Conservation (phyloP, 2,329 filamentous ascomycete genomes). For the Pseudocercospora fuligena region DNA sequence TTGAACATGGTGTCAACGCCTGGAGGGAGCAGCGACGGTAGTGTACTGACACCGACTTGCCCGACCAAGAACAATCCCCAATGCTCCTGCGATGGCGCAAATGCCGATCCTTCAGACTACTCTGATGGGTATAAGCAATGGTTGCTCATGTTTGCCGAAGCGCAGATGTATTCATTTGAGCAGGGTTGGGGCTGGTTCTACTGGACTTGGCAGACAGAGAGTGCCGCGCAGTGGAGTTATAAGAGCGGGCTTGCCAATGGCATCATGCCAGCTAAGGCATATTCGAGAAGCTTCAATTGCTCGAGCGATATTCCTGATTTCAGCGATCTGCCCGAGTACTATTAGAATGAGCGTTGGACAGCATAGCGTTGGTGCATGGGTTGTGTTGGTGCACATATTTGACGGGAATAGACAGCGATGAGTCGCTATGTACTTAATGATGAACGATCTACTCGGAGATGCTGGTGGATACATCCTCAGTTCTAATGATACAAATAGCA, state of each 20-base stretch:
- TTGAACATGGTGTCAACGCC: slow-evolving; percentile 60
- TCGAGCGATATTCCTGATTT: slow-evolving; percentile 46
- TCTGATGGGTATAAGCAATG: slow-evolving; percentile 79
- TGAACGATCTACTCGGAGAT: neutral
- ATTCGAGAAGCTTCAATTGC: slow-evolving; percentile 51
- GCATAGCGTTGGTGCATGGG: neutral
- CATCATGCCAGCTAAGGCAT: slow-evolving; percentile 68
- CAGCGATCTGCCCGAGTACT: slow-evolving; percentile 52
- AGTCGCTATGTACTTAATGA: neutral
- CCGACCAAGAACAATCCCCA: slow-evolving; percentile 64
- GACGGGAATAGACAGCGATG: neutral
- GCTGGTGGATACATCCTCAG: neutral
- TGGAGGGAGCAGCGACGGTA: slow-evolving; percentile 61
- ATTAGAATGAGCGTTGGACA: slow-evolving; percentile 36
- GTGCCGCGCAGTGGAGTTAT: slow-evolving; percentile 88
- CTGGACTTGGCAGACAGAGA: slow-evolving; percentile 97
- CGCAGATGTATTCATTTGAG: slow-evolving; percentile 95
- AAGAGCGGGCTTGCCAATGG: slow-evolving; percentile 76
- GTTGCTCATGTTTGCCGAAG: slow-evolving; percentile 86
- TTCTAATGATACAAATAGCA: neutral
- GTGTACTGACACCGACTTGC: slow-evolving; percentile 74
- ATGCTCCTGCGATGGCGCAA: slow-evolving; percentile 78
- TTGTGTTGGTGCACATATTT: neutral
- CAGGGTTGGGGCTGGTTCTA: slow-evolving; percentile 98
- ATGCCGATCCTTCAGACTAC: slow-evolving; percentile 72